phyloP scores from a whole-genome alignment of 176 grass and related monocot species.

The Saccharum spontaneum region DNA sequence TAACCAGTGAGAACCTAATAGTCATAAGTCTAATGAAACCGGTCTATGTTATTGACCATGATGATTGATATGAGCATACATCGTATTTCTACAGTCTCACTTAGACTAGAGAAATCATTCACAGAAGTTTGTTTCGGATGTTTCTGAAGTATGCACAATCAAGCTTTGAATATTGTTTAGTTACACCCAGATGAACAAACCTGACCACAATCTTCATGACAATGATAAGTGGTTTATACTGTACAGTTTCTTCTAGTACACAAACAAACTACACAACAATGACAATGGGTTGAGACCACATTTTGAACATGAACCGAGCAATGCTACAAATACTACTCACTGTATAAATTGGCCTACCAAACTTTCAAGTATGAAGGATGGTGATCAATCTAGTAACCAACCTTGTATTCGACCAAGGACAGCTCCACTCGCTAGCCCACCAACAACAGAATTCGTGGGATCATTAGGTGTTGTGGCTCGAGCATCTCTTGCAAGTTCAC shows the following conservation, averaged over 20 bases:
- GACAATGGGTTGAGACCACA: background rate
- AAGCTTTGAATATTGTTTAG: slow-evolving; percentile 8
- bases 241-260: background rate
- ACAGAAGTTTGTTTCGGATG: background rate
- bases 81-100: background rate
- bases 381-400: slow-evolving; percentile 24
- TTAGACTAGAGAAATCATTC: background rate
- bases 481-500: slow-evolving; percentile 95
- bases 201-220: background rate
- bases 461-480: slow-evolving; percentile 71
- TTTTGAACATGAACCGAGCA: background rate
- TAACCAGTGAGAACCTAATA: background rate
- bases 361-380: slow-evolving; percentile 26
- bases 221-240: background rate
- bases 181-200: background rate
- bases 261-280: background rate
- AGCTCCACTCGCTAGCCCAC: slow-evolving; percentile 85
- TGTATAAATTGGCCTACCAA: background rate
- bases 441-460: slow-evolving; percentile 79
- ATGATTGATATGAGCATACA: background rate
- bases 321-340: background rate
- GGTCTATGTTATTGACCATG: background rate
- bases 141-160: background rate
- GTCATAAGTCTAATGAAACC: background rate
- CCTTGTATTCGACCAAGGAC: slow-evolving; percentile 93